phyloP scores from a whole-genome alignment of 2,329 filamentous ascomycete species.

The Sporothrix brasiliensis region DNA sequence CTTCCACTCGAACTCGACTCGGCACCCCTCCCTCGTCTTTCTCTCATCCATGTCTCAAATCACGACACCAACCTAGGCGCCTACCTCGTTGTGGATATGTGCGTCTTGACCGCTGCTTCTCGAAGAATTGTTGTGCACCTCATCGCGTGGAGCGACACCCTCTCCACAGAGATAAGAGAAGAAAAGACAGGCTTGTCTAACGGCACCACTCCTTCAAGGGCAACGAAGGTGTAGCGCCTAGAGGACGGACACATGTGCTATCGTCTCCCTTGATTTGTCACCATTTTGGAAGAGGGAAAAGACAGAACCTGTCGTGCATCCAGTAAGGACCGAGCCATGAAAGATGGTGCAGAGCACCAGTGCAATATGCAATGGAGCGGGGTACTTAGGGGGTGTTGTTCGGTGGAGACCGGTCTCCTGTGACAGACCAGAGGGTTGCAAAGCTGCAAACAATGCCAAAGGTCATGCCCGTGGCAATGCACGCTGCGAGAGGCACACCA shows the following conservation, averaged over 20 bases:
- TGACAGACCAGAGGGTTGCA: not conserved
- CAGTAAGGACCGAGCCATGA: not conserved
- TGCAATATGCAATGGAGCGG: not conserved
- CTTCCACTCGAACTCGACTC: not conserved
- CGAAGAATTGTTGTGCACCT: not conserved
- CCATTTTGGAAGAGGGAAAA: not conserved
- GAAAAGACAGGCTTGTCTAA: not conserved
- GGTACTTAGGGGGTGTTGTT: not conserved
- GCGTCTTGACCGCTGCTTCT: conserved; percentile 22
- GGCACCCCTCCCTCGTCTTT: conserved; percentile 13
- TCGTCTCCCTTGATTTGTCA: not conserved
- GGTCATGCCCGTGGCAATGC: conserved; percentile 4
- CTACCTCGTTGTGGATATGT: not conserved
- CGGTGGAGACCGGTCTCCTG: not conserved
- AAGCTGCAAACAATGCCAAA: not conserved
- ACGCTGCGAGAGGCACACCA: not conserved
- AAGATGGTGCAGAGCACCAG: conserved; percentile 6
- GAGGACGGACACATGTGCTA: not conserved
- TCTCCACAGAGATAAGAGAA: not conserved
- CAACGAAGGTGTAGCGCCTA: not conserved
- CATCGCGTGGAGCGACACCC: not conserved
- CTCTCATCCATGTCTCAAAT: conserved; percentile 18
- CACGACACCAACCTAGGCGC: conserved; percentile 17
- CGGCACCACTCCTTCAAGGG: conserved; percentile 6
- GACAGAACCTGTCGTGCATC: not conserved